A percentile compares a stretch with the other conserved stretches of the same genome.
phyloP scores from a whole-genome alignment of 805 yeast genomes.

The Hanseniaspora singularis region DNA sequence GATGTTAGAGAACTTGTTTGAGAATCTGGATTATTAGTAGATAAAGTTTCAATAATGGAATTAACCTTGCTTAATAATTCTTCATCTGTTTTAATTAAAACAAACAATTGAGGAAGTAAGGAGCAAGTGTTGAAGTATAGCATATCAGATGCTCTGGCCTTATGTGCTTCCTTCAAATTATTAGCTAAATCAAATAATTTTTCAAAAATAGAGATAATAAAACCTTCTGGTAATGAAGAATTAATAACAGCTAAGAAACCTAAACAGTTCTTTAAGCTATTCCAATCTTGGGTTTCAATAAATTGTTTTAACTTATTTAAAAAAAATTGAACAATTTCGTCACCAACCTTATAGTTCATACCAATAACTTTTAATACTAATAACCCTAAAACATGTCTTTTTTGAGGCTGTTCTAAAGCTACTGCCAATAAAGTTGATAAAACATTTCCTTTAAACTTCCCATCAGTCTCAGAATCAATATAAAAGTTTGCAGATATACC shows the following conservation, averaged over 20 bases:
- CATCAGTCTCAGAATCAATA: constrained; percentile 29
- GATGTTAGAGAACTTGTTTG: constrained; percentile 7
- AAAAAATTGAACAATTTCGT: constrained; percentile 54
- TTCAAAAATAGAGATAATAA: constrained; percentile 37
- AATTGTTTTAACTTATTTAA: constrained; percentile 45
- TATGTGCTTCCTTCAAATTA: constrained; percentile 36
- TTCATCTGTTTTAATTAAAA: constrained; percentile 31
- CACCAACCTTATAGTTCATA: constrained; percentile 52
- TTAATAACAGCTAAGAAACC: constrained; percentile 58
- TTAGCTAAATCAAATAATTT: constrained; percentile 46
- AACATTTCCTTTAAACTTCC: constrained; percentile 43
- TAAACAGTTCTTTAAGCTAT: constrained; percentile 54
- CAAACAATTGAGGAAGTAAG: constrained; percentile 52
- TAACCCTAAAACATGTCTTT: constrained; percentile 58
- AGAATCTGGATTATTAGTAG: constrained; percentile 18
- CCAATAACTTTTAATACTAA: constrained; percentile 56
- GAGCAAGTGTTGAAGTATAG: constrained; percentile 50
- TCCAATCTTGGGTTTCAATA: constrained; percentile 35
- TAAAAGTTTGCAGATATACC: constrained; percentile 58
- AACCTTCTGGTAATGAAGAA: constrained; percentile 47
- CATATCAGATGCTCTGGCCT: constrained; percentile 47
- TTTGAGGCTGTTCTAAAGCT: constrained; percentile 82
- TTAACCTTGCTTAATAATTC: neutral
- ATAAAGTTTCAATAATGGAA: constrained; percentile 9
- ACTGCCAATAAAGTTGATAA: constrained; percentile 56